Conservation (phyloP, 306 rosid species). For the Begonia fuchsioides region DNA sequence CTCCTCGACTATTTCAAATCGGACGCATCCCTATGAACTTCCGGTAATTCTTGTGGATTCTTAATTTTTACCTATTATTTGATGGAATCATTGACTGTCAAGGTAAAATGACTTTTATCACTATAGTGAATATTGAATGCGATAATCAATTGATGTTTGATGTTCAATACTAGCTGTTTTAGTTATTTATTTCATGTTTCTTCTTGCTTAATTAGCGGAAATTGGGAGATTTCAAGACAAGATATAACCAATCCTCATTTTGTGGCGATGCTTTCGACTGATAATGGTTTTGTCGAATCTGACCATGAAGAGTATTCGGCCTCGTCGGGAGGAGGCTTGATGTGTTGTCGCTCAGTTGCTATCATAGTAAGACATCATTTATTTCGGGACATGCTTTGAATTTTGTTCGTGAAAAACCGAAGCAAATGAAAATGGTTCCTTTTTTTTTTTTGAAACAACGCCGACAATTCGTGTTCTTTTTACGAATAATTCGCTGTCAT, state of each 20-base stretch:
- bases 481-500: too few species aligned
- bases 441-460: too few species aligned
- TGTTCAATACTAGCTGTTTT: background rate
- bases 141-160: too few species aligned
- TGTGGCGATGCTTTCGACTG: conserved; percentile 83
- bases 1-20: conserved; percentile 68
- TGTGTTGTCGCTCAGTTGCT: conserved; percentile 43
- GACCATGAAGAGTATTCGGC: conserved; percentile 48
- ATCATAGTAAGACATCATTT: conserved; percentile 36
- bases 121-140: too few species aligned
- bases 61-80: too few species aligned
- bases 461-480: too few species aligned
- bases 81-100: too few species aligned
- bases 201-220: conserved; percentile 48
- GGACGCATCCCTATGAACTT: conserved; percentile 92
- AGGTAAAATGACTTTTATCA: too few species aligned
- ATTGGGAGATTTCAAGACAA: conserved; percentile 87
- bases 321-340: conserved; percentile 36
- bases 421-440: too few species aligned
- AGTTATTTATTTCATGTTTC: background rate
- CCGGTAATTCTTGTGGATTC: conserved; percentile 36
- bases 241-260: conserved; percentile 50
- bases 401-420: too few species aligned
- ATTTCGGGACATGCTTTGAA: too few species aligned
- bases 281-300: conserved; percentile 27